Conservation (phyloP, 2,329 filamentous ascomycete species). For the Pseudogymnoascus sp. region DNA sequence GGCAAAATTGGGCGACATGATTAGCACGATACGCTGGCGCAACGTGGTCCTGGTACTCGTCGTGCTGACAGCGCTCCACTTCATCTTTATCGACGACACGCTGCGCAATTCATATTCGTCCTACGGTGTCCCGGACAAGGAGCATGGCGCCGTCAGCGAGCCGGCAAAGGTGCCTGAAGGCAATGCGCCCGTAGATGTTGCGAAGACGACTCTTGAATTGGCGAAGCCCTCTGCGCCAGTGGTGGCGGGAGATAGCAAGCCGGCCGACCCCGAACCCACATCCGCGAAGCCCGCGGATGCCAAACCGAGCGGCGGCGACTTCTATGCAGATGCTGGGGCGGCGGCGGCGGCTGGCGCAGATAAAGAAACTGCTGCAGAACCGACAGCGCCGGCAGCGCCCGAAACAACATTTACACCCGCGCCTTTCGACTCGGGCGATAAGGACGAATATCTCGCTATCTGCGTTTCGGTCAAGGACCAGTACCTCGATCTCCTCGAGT, state of each 20-base stretch:
- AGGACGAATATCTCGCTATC: slow-evolving; percentile 22
- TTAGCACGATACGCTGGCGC: slow-evolving; percentile 5
- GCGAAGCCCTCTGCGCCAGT: not conserved
- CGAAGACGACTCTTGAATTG: not conserved
- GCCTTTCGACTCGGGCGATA: slow-evolving; percentile 2
- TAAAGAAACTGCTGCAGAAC: not conserved
- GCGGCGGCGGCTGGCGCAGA: not conserved
- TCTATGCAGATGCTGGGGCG: not conserved
- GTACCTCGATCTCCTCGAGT: slow-evolving; percentile 20
- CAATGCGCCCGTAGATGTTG: slow-evolving; percentile 1
- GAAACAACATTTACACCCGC: not conserved
- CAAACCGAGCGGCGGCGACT: not conserved
- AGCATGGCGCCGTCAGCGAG: not conserved
- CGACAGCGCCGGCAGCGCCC: not conserved
- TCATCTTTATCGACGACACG: slow-evolving; percentile 4
- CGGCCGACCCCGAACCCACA: not conserved
- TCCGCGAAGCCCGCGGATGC: not conserved
- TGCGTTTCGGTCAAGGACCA: slow-evolving; percentile 23
- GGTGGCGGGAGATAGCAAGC: not conserved
- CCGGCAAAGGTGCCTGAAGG: not conserved
- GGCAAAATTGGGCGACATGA: slow-evolving; percentile 4
- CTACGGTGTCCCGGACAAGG: not conserved
- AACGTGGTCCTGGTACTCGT: not conserved
- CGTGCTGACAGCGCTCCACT: slow-evolving; percentile 5
- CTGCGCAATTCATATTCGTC: slow-evolving; percentile 6